Conservation (phyloP, 2,329 filamentous ascomycete species). For the Colletotrichum truncatum region DNA sequence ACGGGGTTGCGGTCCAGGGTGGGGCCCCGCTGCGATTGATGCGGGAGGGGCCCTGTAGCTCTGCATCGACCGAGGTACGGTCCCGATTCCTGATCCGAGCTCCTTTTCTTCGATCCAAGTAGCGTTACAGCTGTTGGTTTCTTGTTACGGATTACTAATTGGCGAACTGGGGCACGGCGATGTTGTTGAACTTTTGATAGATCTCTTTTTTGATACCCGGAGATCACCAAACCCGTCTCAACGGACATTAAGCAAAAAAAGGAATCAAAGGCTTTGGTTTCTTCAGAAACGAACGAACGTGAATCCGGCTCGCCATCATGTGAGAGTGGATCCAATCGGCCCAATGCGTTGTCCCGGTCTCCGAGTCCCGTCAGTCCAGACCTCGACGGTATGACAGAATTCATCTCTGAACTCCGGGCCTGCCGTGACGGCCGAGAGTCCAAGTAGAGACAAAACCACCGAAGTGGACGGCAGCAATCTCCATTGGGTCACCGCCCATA, state of each 20-base stretch:
- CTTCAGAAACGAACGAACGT: background rate
- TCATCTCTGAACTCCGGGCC: background rate
- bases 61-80: slow-evolving; percentile 18
- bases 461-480: background rate
- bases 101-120: background rate
- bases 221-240: background rate
- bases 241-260: background rate
- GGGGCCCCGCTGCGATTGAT: slow-evolving; percentile 10
- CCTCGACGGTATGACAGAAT: background rate
- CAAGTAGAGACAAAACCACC: slow-evolving; percentile 1
- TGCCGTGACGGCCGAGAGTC: slow-evolving; percentile 1
- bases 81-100: slow-evolving; percentile 5
- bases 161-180: background rate
- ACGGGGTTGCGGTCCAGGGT: slow-evolving; percentile 13
- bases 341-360: slow-evolving; percentile 20
- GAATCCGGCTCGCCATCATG: background rate
- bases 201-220: background rate
- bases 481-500: background rate
- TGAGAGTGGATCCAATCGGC: slow-evolving; percentile 20
- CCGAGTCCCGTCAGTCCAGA: slow-evolving; percentile 4
- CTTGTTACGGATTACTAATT: background rate
- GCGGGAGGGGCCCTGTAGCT: slow-evolving; percentile 1
- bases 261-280: background rate
- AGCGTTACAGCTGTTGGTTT: background rate
- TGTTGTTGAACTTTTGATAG: background rate